Percentiles rank a stretch among this genome's conserved stretches.
These are phyloP conservation scores for Macrocybe gigantea DNA, from an alignment of 768 basidiomycete species.

Conservation along the genomic window DNA sequence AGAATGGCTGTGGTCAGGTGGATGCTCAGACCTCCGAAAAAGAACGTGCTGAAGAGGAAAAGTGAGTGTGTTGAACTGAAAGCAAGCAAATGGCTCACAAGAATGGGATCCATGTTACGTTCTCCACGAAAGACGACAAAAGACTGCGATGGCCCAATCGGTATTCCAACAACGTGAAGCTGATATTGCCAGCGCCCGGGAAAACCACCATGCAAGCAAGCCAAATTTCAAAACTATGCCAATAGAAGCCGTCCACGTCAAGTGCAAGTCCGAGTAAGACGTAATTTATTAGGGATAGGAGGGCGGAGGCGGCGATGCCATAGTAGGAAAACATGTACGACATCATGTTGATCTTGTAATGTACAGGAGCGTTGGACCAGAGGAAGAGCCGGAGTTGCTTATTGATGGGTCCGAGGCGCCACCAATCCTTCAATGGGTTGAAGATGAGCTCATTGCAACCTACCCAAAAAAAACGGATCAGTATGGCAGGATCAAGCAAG, in stretches of 20 bases:
- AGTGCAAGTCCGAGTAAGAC: constrained; percentile 58
- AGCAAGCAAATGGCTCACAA: constrained; percentile 45
- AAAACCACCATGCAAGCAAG: constrained; percentile 68
- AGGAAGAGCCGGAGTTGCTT: constrained; percentile 72
- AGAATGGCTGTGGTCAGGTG: constrained; percentile 61
- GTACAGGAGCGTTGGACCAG: constrained; percentile 72
- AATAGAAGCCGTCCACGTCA: constrained; percentile 64
- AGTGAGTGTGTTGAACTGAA: not conserved
- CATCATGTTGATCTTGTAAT: constrained; percentile 81
- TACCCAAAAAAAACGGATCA: constrained; percentile 15
- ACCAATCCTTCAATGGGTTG: constrained; percentile 78
- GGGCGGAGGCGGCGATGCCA: constrained; percentile 57
- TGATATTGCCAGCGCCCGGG: constrained; percentile 63
- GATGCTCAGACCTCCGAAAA: constrained; percentile 71
- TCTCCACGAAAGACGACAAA: constrained; percentile 47
- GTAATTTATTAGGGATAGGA: constrained; percentile 66
- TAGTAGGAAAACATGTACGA: constrained; percentile 64
- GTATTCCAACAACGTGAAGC: constrained; percentile 65
- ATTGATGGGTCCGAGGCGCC: constrained; percentile 74
- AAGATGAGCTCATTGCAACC: constrained; percentile 79
- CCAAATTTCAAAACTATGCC: constrained; percentile 71
- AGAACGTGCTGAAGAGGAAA: constrained; percentile 52
- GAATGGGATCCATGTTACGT: constrained; percentile 64
- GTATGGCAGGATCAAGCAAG: not conserved
- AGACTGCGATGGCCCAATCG: constrained; percentile 54